Conservation (phyloP, 2,329 filamentous ascomycete species). For the Pleomassaria siparia region DNA sequence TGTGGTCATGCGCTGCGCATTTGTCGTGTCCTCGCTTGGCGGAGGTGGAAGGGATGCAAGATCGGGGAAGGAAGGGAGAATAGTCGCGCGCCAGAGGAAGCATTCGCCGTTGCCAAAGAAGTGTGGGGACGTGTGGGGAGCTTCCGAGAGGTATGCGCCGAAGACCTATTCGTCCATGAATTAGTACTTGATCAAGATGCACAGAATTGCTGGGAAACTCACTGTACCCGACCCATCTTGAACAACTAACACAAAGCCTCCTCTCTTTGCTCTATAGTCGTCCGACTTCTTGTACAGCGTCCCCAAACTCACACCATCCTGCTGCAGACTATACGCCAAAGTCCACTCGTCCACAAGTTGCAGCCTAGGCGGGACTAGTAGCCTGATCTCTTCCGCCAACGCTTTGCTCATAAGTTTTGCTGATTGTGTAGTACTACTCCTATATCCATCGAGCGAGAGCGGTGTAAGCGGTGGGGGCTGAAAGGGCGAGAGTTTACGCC, state of each 20-base stretch:
- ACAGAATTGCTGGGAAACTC: constrained; percentile 41
- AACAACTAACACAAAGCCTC: constrained; percentile 88
- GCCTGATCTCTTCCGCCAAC: constrained; percentile 88
- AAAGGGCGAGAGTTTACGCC: constrained; percentile 73
- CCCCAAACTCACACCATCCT: constrained; percentile 82
- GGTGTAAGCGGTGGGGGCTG: constrained; percentile 87
- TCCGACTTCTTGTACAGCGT: constrained; percentile 84
- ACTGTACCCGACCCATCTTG: constrained; percentile 74
- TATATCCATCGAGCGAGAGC: constrained; percentile 68
- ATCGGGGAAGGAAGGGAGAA: constrained; percentile 57
- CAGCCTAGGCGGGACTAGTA: constrained; percentile 82
- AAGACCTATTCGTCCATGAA: constrained; percentile 60
- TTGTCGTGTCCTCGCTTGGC: constrained; percentile 66
- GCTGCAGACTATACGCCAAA: constrained; percentile 84
- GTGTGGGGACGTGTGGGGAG: constrained; percentile 75
- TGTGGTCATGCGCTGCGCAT: constrained; percentile 64
- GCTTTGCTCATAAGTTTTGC: constrained; percentile 69
- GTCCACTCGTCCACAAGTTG: constrained; percentile 87
- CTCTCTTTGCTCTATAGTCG: constrained; percentile 65
- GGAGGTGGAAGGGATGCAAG: constrained; percentile 66
- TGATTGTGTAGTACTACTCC: constrained; percentile 58
- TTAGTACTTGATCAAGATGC: background rate
- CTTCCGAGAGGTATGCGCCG: constrained; percentile 90
- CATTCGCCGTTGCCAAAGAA: constrained; percentile 98
- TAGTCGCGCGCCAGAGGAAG: constrained; percentile 80